A percentile compares a stretch with the other conserved stretches of the same genome.
Evolutionary conservation across 2,329 filamentous ascomycete species (phyloP).

Genomic region (Scopulariopsis brevicaulis): DNA sequence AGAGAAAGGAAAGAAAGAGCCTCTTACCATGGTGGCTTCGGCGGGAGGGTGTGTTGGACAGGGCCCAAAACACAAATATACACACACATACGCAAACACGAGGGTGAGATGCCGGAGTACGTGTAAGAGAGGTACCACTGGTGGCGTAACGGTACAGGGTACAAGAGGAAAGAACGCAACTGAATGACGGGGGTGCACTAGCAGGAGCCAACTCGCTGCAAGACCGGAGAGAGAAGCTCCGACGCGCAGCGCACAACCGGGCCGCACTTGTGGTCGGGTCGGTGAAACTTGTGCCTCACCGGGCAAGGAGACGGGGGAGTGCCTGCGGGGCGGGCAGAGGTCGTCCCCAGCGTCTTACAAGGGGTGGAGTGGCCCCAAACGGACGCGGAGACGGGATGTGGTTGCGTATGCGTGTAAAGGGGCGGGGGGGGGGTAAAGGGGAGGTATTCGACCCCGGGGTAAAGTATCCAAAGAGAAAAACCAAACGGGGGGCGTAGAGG

Average conservation of each 20-base stretch:
- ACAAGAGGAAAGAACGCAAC: slow-evolving; percentile 14
- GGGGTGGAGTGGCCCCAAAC: slow-evolving; percentile 16
- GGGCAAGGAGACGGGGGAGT: slow-evolving; percentile 5
- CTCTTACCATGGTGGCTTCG: slow-evolving; percentile 38
- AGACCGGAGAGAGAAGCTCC: slow-evolving; percentile 7
- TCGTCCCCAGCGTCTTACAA: slow-evolving; percentile 15
- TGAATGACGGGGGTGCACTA: slow-evolving; percentile 7
- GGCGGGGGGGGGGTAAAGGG: background rate
- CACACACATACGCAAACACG: background rate
- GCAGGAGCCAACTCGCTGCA: slow-evolving; percentile 10
- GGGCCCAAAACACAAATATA: slow-evolving; percentile 14
- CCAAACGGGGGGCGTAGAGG: background rate
- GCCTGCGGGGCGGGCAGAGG: slow-evolving; percentile 6
- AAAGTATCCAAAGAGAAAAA: background rate
- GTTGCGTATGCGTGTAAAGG: background rate
- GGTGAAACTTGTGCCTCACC: slow-evolving; percentile 12
- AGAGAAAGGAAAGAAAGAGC: slow-evolving; percentile 15
- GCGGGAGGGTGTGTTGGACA: slow-evolving; percentile 25
- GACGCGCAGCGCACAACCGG: slow-evolving; percentile 3
- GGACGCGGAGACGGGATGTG: slow-evolving; percentile 4
- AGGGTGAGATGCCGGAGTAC: slow-evolving; percentile 11
- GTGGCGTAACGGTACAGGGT: slow-evolving; percentile 21
- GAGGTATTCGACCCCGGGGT: background rate
- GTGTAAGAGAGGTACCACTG: slow-evolving; percentile 23
- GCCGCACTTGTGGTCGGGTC: slow-evolving; percentile 5